Base-by-base conservation (phyloP, 1,284 basidiomycete species). In the Baeospora myosura region DNA sequence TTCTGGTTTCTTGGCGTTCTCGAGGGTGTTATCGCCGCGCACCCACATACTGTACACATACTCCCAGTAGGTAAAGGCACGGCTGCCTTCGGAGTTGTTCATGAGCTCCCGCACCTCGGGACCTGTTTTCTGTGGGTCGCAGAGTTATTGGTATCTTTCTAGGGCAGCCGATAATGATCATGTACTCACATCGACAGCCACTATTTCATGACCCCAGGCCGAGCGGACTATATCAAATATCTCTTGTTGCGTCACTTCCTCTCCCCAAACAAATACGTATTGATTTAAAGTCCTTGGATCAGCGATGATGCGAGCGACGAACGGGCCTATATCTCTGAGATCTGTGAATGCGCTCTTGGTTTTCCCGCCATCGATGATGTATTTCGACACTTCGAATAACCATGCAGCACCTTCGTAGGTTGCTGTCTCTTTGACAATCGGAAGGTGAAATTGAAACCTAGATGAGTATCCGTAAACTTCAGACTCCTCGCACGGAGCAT, bases 1-100 rank as follows among this genome's bases (percentile, higher is more conserved):
- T 17, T 33, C 32, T 18, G 32, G 16, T 33, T 33, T 33, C 32
- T 33, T 33, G 8, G 32, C 32, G 32, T 33, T 33, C 32, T 33
- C 32, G 12, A 33, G 16, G 8, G 7, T 33, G 32, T 33, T 33
- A 8, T 33, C 32, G 16, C 32, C 32, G 12, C 32, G 32, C 11
- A 33, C 20, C 32, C 32, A 33, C 32, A 33, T 33, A 18, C 32
- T 8, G 16, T 33, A 17, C 12, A 33, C 8, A 18, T 8, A 8
- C 7, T 33, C 7, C 32, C 32, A 33, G 8, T 14, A 17, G 20
- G 12, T 14, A 17, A 17, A 33, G 8, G 7, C 20, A 8, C 12
- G 32, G 7, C 20, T 18, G n/a, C n/a, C n/a, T 28, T n/a, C n/a
- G 26, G 26, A 28, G n/a, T 8, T 28, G 8, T 28, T n/a, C 8